Evolutionary conservation across 2,329 filamentous ascomycete genomes (phyloP).

Genomic region (Talaromyces sp.): DNA sequence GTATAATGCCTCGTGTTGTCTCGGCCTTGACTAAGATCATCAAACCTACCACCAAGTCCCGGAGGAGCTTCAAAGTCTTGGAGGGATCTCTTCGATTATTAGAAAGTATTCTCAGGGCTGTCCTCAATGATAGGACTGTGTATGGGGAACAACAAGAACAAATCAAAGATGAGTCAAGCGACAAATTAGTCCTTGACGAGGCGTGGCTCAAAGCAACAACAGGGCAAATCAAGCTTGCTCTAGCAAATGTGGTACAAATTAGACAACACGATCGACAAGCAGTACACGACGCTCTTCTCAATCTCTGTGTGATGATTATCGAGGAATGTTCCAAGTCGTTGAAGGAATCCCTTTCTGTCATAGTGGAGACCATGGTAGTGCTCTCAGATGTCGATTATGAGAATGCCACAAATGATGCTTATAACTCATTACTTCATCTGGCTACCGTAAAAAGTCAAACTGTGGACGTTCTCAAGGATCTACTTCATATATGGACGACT

Average conservation of each 20-base stretch:
- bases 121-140: conserved; percentile 48
- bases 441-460: conserved; percentile 62
- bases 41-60: conserved; percentile 63
- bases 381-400: conserved; percentile 56
- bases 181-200: conserved; percentile 44
- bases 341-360: conserved; percentile 64
- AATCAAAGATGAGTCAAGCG: conserved; percentile 30
- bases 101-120: conserved; percentile 43
- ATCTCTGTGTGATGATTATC: conserved; percentile 70
- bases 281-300: conserved; percentile 66
- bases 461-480: conserved; percentile 64
- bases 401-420: conserved; percentile 38
- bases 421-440: conserved; percentile 57
- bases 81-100: conserved; percentile 61
- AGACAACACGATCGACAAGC: conserved; percentile 68
- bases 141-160: conserved; percentile 24
- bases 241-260: conserved; percentile 74
- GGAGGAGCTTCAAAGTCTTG: conserved; percentile 63
- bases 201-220: conserved; percentile 79
- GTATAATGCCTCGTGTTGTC: conserved; percentile 82
- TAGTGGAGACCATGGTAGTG: conserved; percentile 78
- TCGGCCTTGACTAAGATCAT: conserved; percentile 76
- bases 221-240: conserved; percentile 76
- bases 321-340: conserved; percentile 77
- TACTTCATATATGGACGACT: conserved; percentile 76